These are phyloP conservation scores for Angophora floribunda DNA, from an alignment of 345 rosid genomes.

Conservation along the genomic window DNA sequence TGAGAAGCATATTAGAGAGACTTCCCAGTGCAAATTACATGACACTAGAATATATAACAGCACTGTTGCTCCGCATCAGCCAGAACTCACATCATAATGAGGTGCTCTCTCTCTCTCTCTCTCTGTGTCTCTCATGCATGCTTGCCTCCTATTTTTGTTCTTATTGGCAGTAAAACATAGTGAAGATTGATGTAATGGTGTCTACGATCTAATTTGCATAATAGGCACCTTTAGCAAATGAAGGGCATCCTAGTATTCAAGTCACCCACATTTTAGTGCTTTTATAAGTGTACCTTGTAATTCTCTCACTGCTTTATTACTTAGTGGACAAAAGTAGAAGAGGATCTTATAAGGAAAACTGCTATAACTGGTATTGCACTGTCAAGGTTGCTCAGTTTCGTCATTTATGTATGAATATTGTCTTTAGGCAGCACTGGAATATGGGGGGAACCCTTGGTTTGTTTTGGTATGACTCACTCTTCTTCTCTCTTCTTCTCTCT, in stretches of 20 bases:
- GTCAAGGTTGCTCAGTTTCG: not conserved
- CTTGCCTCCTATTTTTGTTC: not conserved
- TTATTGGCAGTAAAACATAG: not conserved
- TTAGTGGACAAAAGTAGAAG: not conserved
- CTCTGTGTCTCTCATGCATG: not conserved
- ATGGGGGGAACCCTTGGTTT: not conserved
- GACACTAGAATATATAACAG: conserved; percentile 81
- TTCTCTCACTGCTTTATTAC: not conserved
- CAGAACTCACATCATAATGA: conserved; percentile 78
- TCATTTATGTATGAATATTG: not conserved
- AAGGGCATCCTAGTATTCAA: not conserved
- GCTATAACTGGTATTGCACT: not conserved
- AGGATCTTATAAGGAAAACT: not conserved
- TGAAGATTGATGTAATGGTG: not conserved
- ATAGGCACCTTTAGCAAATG: not conserved
- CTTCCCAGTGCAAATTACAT: conserved; percentile 81
- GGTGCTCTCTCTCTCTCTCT: conserved; percentile 12
- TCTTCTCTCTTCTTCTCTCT: not conserved
- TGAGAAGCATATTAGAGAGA: conserved; percentile 65
- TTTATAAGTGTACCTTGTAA: not conserved
- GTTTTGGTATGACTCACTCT: not conserved
- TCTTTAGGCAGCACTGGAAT: not conserved
- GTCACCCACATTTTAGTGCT: not conserved
- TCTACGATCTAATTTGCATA: not conserved
- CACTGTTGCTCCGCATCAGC: conserved; percentile 74